Percentiles rank a stretch among this genome's conserved stretches.
phyloP scores from a whole-genome alignment of 768 basidiomycete genomes.

The Boletus barrowsii region DNA sequence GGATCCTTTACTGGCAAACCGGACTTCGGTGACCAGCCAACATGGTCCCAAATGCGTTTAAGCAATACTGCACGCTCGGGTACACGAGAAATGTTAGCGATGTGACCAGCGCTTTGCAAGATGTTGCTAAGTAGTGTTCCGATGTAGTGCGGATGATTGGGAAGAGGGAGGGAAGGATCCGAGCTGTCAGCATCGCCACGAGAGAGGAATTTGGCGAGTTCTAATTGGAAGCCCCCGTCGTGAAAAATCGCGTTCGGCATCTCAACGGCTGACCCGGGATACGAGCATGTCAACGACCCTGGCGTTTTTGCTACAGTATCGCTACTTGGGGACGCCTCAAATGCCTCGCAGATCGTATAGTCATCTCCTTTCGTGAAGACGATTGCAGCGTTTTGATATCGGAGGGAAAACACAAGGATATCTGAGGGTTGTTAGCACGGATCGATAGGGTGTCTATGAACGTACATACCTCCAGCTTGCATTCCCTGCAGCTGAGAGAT shows the following conservation, averaged over 20 bases:
- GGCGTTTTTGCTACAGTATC: constrained; percentile 31
- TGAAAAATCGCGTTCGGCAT: constrained; percentile 9
- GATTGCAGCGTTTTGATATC: neutral
- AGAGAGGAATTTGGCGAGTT: constrained; percentile 21
- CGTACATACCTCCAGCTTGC: neutral
- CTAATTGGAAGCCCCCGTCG: constrained; percentile 7
- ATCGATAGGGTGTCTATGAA: neutral
- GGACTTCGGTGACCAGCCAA: no score
- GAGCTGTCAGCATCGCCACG: constrained; percentile 4
- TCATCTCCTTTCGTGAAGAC: constrained; percentile 16
- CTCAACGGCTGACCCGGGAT: constrained; percentile 18
- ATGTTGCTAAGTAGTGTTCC: neutral
- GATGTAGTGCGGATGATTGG: neutral
- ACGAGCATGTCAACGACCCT: constrained; percentile 28
- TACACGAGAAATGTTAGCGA: constrained; percentile 2
- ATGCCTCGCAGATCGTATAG: constrained; percentile 12
- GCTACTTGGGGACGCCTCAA: constrained; percentile 26
- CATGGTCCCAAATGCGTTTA: constrained; percentile 24
- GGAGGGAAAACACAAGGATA: neutral
- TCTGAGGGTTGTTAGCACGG: neutral
- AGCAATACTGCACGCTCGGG: no score
- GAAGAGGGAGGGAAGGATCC: neutral
- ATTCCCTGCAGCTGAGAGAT: neutral
- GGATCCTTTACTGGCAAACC: no score
- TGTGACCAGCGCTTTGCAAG: neutral